Evolutionary conservation across 305 asterid genomes (phyloP), one percentile per base, ranked within the genome.

Genomic region (Solanum chacoense): DNA sequence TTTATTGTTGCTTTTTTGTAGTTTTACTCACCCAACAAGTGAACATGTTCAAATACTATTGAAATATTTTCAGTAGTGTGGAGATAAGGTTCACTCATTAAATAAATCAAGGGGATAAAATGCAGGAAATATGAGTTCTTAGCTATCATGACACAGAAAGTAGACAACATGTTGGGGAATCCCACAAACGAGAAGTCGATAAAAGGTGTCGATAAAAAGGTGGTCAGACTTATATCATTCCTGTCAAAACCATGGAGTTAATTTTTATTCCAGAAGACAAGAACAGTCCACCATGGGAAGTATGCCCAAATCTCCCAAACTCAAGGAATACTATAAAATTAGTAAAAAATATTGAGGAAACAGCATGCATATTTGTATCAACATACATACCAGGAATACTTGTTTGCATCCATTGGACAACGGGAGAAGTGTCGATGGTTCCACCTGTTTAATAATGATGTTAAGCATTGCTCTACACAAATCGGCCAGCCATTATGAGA

Each of bases 351-450:
- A 59, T 32, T 34, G 35, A 65, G 35, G 86, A 14, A 74, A 31
- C 67, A 45, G 34, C 63, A 22, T 73, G 28, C 85, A 76, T 76
- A 55, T 55, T n/a, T 50, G 78, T 26, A 89, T 45, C 63, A 85
- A 77, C 37, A 78, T 71, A 80, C 93, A 78, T 95, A 98, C 99
- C 96, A 98, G 93, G 91, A 98, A 95, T 72, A 98, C 99, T 94
- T 98, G 99, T 93, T 98, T 98, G 92, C 99, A 98, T 87, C 99
- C 99, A 90, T 90, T 95, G 90, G 98, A 95, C 91, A 98, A 92
- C 31, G 99, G 99, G 85, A 98, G 93, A 63, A 98, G 96, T 37
- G 96, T 96, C 87, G 99, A 96, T 28, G 98, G 98, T 92, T 98
- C 99, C 92, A 98, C 97, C 99, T 98, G 93, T 94, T 88, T 90